These are phyloP conservation scores for Cercospora brassicicola DNA, from an alignment of 2,329 filamentous ascomycete species.

Conservation along the genomic window DNA sequence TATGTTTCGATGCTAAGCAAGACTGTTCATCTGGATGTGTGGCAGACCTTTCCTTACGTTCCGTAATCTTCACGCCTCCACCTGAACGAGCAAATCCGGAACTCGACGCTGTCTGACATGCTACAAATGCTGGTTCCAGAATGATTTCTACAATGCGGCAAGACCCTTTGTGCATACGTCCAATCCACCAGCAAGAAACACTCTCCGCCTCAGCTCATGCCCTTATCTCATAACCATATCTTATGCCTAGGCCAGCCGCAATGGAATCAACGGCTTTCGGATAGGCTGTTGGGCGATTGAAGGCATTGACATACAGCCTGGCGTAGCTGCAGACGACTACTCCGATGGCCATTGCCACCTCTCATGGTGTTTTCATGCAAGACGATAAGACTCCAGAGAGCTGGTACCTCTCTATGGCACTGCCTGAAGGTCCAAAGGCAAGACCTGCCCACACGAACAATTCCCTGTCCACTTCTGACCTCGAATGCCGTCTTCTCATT, in stretches of 20 bases:
- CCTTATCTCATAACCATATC: not conserved
- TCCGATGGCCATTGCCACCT: not conserved
- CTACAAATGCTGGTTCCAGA: not conserved
- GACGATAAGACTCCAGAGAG: no score
- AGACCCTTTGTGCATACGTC: not conserved
- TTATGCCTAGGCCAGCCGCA: not conserved
- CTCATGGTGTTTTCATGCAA: not conserved
- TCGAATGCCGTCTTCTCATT: no score
- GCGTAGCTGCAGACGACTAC: not conserved
- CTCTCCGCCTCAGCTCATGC: not conserved
- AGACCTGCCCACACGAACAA: no score
- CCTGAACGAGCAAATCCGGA: not conserved
- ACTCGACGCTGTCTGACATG: not conserved
- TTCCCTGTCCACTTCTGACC: no score
- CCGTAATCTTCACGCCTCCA: not conserved
- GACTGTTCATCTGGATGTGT: not conserved
- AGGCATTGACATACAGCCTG: not conserved
- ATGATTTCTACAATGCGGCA: not conserved
- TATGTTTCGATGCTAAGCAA: not conserved
- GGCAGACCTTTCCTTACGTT: not conserved
- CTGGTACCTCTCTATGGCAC: no score
- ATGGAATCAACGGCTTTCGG: not conserved
- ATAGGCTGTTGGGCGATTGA: not conserved
- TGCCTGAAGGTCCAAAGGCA: no score
- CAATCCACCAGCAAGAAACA: no score